phyloP scores from a whole-genome alignment of 805 yeast genomes.

The Candida palmyrensis region DNA sequence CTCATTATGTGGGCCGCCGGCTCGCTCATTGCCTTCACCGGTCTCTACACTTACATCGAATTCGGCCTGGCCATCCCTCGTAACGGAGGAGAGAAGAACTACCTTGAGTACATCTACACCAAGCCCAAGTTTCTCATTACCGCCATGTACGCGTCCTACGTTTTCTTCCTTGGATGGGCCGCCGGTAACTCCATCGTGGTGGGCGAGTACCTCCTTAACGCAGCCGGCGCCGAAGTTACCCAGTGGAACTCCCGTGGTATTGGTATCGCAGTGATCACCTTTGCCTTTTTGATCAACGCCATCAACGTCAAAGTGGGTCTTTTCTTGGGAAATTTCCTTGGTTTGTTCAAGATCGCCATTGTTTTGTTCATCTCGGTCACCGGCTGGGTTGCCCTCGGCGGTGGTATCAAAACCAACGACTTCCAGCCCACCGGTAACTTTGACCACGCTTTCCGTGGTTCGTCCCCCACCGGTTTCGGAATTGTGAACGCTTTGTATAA shows the following conservation, averaged over 20 bases:
- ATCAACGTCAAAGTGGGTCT: slow-evolving; percentile 62
- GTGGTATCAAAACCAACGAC: slow-evolving; percentile 50
- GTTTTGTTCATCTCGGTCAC: slow-evolving; percentile 65
- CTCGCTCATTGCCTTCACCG: slow-evolving; percentile 53
- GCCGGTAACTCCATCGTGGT: slow-evolving; percentile 78
- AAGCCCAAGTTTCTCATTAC: slow-evolving; percentile 68
- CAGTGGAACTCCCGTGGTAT: slow-evolving; percentile 77
- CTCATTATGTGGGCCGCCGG: slow-evolving; percentile 75
- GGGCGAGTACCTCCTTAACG: slow-evolving; percentile 71
- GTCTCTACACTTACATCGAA: slow-evolving; percentile 68
- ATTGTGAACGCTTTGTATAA: slow-evolving; percentile 73
- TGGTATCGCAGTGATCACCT: slow-evolving; percentile 69
- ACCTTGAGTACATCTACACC: slow-evolving; percentile 64
- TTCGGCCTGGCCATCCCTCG: slow-evolving; percentile 72
- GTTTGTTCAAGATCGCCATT: slow-evolving; percentile 69
- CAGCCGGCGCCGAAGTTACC: slow-evolving; percentile 62
- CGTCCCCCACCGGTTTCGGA: slow-evolving; percentile 56
- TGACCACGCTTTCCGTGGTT: slow-evolving; percentile 51
- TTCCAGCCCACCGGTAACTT: slow-evolving; percentile 55
- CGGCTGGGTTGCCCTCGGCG: slow-evolving; percentile 82
- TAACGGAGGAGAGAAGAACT: slow-evolving; percentile 85
- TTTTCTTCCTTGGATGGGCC: slow-evolving; percentile 79
- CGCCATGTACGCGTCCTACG: slow-evolving; percentile 59
- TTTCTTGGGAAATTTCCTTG: slow-evolving; percentile 56
- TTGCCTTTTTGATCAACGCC: slow-evolving; percentile 62